Percentiles rank a stretch among this genome's conserved stretches.
These are phyloP conservation scores for Eimeria acervulina DNA, from an alignment of 169 alveolate species.

Conservation along the genomic window DNA sequence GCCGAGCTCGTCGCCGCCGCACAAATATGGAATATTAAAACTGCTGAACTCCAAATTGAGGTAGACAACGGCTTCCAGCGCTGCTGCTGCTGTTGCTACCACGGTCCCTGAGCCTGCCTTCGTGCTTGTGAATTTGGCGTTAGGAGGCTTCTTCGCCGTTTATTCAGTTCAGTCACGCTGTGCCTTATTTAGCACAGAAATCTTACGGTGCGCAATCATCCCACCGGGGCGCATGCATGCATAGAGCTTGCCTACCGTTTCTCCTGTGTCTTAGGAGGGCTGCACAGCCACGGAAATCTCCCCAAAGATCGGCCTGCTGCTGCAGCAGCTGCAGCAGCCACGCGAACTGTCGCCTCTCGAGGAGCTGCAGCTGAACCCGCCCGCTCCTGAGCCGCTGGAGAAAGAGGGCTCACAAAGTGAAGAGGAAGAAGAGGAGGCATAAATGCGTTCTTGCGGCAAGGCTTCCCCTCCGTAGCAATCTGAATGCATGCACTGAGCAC, in stretches of 20 bases:
- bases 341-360: constrained; percentile 63
- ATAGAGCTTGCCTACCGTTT: background rate
- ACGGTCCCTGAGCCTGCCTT: background rate
- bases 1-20: constrained; percentile 53
- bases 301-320: constrained; percentile 31
- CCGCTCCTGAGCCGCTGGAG: constrained; percentile 53
- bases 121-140: background rate
- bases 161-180: background rate
- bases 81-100: background rate
- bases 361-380: constrained; percentile 60
- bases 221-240: background rate
- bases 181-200: background rate
- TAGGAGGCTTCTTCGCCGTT: background rate
- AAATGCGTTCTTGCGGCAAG: background rate
- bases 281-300: constrained; percentile 28
- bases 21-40: constrained; percentile 19
- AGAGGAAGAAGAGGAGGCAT: constrained; percentile 31
- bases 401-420: background rate
- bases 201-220: background rate
- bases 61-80: background rate
- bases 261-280: constrained; percentile 26
- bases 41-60: constrained; percentile 38
- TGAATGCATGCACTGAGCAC: background rate
- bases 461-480: background rate
- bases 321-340: constrained; percentile 70